Base-by-base conservation (phyloP, 768 basidiomycete genomes). In the Coprinopsis sp. region DNA sequence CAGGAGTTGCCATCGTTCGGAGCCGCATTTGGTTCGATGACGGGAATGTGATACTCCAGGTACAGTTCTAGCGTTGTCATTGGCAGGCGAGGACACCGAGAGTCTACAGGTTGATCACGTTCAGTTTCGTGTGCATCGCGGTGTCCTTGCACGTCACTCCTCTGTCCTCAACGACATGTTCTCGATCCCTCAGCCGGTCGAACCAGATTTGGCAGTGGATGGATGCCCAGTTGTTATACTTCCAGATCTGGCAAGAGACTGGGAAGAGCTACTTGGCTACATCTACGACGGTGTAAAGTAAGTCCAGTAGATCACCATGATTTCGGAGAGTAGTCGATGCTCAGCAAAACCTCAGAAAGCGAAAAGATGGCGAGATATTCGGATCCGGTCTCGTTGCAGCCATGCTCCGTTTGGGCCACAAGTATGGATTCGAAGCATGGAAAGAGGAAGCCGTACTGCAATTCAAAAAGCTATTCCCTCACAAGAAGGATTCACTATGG, bases 361-460 rank as follows among this genome's bases (percentile, higher is more conserved):
- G 66, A 24, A 64, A 64, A 51, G 61, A 65, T 16, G 64, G 64
- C 13, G 65, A 66, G 5, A 41, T 59, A 2, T 54, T 37, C 13
- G 67, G n/a, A n/a, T 66, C 14, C 52, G 59, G 43, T 8, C 60
- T 65, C 40, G 58, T 70, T 2, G 59, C 64, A 13, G 62, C 64
- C 28, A 59, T 72, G 22, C 58, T 71, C 19, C 64, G 67, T 1
- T 54, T 72, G 46, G 63, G 64, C 34, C 57, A 59, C 22, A 72
- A 71, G 57, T 71, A 70, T 54, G 64, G 69, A 41, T 64, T 68
- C 14, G 34, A 22, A 2, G 6, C 22, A 19, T 8, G 34, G 6
- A 36, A 37, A 19, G 22, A 36, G 14, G 33, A 37, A 13, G 44
- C 16, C 6, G 14, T 46, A 11, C 4, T 14, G 3, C 44, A 27